Percentiles rank a stretch among this genome's conserved stretches.
phyloP scores from a whole-genome alignment of 2,329 filamentous ascomycete species.

The Aureobasidium sp. region DNA sequence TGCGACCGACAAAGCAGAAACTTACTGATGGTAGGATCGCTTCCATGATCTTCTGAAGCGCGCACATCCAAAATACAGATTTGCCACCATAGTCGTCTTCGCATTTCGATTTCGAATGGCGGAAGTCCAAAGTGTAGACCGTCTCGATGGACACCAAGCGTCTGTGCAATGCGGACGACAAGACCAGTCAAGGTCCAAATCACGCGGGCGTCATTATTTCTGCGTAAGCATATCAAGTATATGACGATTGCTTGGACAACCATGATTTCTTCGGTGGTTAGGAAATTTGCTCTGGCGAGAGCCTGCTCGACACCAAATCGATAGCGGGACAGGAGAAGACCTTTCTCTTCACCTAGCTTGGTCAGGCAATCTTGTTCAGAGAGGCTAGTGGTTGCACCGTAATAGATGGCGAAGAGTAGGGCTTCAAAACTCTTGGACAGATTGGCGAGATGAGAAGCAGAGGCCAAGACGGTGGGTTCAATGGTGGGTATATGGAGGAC shows the following conservation, averaged over 20 bases:
- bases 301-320: constrained; percentile 59
- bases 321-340: constrained; percentile 46
- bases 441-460: constrained; percentile 52
- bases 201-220: constrained; percentile 44
- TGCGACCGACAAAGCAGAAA: neutral
- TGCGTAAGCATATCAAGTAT: constrained; percentile 52
- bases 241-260: constrained; percentile 57
- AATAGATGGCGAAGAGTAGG: constrained; percentile 57
- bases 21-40: constrained; percentile 49
- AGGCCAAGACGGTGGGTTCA: constrained; percentile 54
- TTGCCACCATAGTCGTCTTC: constrained; percentile 32
- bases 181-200: constrained; percentile 56
- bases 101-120: constrained; percentile 56
- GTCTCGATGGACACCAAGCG: constrained; percentile 55
- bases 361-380: constrained; percentile 40
- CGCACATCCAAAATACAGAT: constrained; percentile 53
- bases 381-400: constrained; percentile 50
- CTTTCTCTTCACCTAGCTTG: constrained; percentile 47
- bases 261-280: constrained; percentile 55
- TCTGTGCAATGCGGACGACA: constrained; percentile 52
- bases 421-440: constrained; percentile 53
- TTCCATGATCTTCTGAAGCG: constrained; percentile 57
- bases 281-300: constrained; percentile 54
- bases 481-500: constrained; percentile 63
- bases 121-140: constrained; percentile 48